Conservation (phyloP, 805 yeast species). For the Myxozyma vanderwaltii region DNA sequence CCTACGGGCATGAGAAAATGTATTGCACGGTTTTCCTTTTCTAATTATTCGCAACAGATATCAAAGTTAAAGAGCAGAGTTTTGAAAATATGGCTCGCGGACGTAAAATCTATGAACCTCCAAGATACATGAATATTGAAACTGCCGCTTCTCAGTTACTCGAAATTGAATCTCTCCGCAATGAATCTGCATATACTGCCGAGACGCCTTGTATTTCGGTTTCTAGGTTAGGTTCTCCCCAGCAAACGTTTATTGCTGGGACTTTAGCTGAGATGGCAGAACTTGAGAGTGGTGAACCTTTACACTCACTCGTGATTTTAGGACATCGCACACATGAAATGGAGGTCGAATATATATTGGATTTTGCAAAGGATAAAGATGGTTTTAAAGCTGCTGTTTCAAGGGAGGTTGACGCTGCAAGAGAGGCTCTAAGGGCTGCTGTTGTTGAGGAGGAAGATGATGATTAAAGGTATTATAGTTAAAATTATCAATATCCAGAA, state of each 20-base stretch:
- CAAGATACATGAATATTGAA: constrained; percentile 89
- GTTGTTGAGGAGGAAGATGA: constrained; percentile 21
- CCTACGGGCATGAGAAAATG: not conserved
- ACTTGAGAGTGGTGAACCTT: constrained; percentile 91
- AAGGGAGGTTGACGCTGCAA: constrained; percentile 40
- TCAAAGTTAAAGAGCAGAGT: constrained; percentile 96
- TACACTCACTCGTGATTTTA: constrained; percentile 85
- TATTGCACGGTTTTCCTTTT: not conserved
- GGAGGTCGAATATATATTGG: constrained; percentile 81
- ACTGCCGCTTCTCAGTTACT: constrained; percentile 86
- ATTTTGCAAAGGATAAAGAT: constrained; percentile 66
- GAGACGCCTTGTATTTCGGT: constrained; percentile 93
- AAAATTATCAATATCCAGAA: not conserved
- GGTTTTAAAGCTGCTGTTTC: constrained; percentile 52
- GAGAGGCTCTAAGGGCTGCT: not conserved
- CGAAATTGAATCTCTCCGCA: constrained; percentile 80
- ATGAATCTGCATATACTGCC: constrained; percentile 77
- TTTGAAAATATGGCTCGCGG: constrained; percentile 93
- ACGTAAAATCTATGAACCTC: constrained; percentile 89
- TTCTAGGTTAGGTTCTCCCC: constrained; percentile 85
- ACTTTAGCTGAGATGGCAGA: constrained; percentile 74
- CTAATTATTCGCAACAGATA: constrained; percentile 45
- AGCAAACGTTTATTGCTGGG: constrained; percentile 81
- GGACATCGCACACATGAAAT: constrained; percentile 93
- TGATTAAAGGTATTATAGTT: not conserved